Conservation (phyloP, 441 rosid species). For the Euphorbia celastroides region DNA sequence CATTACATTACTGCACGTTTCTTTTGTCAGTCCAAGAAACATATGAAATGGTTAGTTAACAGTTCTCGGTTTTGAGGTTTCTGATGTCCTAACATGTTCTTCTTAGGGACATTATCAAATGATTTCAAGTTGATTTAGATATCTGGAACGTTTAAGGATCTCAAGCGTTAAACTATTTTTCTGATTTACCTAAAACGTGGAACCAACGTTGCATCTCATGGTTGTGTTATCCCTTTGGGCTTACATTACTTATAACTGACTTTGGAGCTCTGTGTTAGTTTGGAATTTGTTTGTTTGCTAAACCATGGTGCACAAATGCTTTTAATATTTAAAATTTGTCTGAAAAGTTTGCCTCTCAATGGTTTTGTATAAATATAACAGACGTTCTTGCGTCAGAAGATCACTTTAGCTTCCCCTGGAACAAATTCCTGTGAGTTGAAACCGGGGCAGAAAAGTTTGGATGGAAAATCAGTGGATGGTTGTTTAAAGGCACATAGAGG, state of each 20-base stretch:
- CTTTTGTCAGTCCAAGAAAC: neutral
- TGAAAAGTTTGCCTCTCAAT: neutral
- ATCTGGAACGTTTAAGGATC: no score
- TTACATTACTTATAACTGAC: neutral
- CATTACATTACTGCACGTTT: neutral
- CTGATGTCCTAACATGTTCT: neutral
- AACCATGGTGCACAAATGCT: neutral
- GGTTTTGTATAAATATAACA: constrained; percentile 25
- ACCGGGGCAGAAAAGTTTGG: constrained; percentile 26
- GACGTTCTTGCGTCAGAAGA: constrained; percentile 97
- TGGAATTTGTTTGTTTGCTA: neutral
- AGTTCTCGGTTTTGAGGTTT: no score
- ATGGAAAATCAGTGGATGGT: constrained; percentile 26
- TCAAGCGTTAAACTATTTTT: neutral
- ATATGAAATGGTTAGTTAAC: constrained; percentile 2
- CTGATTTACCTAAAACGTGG: neutral
- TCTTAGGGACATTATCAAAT: neutral
- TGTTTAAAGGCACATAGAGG: constrained; percentile 54
- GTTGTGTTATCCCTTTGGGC: neutral
- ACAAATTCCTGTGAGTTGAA: constrained; percentile 35
- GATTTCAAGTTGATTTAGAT: constrained; percentile 6
- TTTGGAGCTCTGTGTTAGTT: neutral
- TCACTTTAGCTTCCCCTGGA: constrained; percentile 59
- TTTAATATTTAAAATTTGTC: neutral
- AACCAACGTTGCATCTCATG: neutral